Percentiles rank a stretch among this genome's conserved stretches.
These are phyloP conservation scores for Conticribra guillardii DNA, from an alignment of 108 stramenopile species.

Conservation along the genomic window DNA sequence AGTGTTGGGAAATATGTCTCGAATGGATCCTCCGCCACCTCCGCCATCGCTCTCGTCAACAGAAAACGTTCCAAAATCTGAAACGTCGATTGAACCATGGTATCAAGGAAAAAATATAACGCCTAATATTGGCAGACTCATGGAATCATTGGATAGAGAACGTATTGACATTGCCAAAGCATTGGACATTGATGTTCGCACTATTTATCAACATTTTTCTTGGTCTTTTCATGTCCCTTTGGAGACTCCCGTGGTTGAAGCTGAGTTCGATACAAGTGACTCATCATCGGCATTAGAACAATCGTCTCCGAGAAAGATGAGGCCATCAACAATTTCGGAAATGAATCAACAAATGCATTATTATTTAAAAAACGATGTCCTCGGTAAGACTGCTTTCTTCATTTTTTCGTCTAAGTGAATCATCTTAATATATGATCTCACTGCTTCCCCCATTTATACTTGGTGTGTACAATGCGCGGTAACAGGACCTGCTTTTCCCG, in stretches of 20 bases:
- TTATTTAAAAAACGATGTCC: constrained; percentile 59
- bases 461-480: background rate
- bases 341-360: constrained; percentile 75
- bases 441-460: background rate
- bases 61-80: constrained; percentile 1
- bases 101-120: constrained; percentile 69
- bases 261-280: constrained; percentile 1
- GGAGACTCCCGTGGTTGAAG: constrained; percentile 21
- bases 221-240: constrained; percentile 68
- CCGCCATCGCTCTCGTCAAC: constrained; percentile 27
- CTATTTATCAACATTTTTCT: constrained; percentile 67
- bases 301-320: background rate
- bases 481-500: constrained; percentile 41
- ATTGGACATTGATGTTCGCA: constrained; percentile 56
- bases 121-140: constrained; percentile 60
- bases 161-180: constrained; percentile 62
- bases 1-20: constrained; percentile 66
- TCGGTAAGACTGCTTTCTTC: constrained; percentile 16
- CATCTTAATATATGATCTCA: background rate
- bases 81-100: constrained; percentile 53
- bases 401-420: background rate
- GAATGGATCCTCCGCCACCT: constrained; percentile 66
- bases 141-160: constrained; percentile 67
- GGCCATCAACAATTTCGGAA: constrained; percentile 58
- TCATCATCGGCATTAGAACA: background rate